Percentiles rank a stretch among this genome's conserved stretches.
phyloP scores from a whole-genome alignment of 139 green algal species.

The Zygnema cylindricum region DNA sequence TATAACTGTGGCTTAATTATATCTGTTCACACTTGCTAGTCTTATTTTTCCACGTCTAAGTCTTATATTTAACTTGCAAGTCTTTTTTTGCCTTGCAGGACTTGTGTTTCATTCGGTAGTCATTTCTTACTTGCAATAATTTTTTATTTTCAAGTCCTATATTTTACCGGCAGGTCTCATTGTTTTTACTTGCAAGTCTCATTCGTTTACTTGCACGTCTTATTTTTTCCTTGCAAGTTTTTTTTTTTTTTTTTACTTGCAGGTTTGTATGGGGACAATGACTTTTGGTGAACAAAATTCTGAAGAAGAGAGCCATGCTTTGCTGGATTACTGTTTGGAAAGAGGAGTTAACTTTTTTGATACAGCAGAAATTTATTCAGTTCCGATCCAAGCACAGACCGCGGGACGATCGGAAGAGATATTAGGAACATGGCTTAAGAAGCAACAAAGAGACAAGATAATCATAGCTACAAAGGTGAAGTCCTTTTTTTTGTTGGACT shows the following conservation, averaged over 20 bases:
- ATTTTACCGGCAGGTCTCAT: too few species aligned
- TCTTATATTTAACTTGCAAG: too few species aligned
- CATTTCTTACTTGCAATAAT: too few species aligned
- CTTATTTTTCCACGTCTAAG: too few species aligned
- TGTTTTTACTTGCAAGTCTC: too few species aligned
- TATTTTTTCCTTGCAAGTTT: too few species aligned
- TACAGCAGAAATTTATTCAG: slow-evolving; percentile 77
- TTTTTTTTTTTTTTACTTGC: not conserved
- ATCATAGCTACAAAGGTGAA: slow-evolving; percentile 84
- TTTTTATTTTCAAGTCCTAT: too few species aligned
- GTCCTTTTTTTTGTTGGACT: not conserved
- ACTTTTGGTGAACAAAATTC: slow-evolving; percentile 86
- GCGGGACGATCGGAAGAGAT: slow-evolving; percentile 82
- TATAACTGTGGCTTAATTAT: too few species aligned
- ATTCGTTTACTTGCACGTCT: too few species aligned
- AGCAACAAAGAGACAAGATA: slow-evolving; percentile 68
- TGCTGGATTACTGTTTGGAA: slow-evolving; percentile 71
- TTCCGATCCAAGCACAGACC: slow-evolving; percentile 67
- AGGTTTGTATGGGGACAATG: slow-evolving; percentile 70
- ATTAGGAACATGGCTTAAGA: slow-evolving; percentile 85
- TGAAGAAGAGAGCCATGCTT: slow-evolving; percentile 70
- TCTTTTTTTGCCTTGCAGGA: too few species aligned
- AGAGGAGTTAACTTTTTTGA: slow-evolving; percentile 90
- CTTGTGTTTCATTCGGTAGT: too few species aligned
- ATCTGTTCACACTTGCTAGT: too few species aligned